phyloP scores from a whole-genome alignment of 805 yeast genomes.

The Kuraishia ogatae region DNA sequence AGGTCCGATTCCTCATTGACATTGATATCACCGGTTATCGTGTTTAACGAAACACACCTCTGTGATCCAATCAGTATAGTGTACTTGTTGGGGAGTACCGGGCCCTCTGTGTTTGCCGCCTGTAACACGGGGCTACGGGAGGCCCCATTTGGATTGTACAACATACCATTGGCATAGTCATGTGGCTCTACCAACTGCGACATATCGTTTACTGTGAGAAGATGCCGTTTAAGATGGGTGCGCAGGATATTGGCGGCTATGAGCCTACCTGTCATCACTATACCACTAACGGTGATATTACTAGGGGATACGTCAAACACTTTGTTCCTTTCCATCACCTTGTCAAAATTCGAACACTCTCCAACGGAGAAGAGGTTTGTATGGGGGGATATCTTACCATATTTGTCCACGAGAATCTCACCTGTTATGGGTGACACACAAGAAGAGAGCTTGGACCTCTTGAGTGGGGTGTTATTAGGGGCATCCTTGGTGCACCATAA shows the following conservation, averaged over 20 bases:
- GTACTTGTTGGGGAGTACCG: background rate
- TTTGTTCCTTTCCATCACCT: conserved; percentile 2
- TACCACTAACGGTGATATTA: conserved; percentile 5
- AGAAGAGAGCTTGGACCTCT: conserved; percentile 1
- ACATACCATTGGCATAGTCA: conserved; percentile 5
- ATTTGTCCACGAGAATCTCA: conserved; percentile 5
- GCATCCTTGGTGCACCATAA: conserved; percentile 6
- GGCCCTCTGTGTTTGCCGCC: background rate
- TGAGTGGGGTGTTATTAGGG: conserved; percentile 4
- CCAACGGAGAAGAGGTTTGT: conserved; percentile 5
- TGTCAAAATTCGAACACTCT: conserved; percentile 6
- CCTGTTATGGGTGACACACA: conserved; percentile 4
- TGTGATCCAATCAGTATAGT: background rate
- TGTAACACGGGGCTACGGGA: background rate
- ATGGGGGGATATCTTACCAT: background rate
- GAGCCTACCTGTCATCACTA: conserved; percentile 5
- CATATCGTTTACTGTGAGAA: conserved; percentile 4
- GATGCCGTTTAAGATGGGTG: background rate
- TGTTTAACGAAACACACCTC: conserved; percentile 1
- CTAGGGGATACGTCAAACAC: conserved; percentile 4
- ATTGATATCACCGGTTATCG: background rate
- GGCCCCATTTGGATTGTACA: conserved; percentile 3
- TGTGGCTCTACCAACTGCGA: background rate
- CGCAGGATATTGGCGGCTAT: conserved; percentile 6
- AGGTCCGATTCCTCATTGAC: conserved; percentile 1